A percentile compares a stretch with the other conserved stretches of the same genome.
Conservation (phyloP, 1,284 basidiomycete species). For the Leccinum pachyderme region DNA sequence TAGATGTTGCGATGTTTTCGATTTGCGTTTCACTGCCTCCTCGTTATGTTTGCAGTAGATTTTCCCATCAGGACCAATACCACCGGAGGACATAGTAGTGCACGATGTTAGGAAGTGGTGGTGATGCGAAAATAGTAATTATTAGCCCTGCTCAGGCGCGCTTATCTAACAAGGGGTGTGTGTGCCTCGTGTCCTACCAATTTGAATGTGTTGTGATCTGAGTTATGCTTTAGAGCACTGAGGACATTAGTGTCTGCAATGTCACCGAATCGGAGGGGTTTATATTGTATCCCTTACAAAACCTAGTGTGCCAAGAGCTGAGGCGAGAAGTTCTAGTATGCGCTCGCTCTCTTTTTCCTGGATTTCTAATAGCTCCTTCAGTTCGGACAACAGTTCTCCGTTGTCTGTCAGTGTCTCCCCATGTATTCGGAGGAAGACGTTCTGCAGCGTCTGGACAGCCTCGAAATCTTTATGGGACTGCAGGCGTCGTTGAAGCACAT, state of each 20-base stretch:
- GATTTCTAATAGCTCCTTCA: conserved; percentile 59
- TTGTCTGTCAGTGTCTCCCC: conserved; percentile 78
- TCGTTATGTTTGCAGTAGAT: conserved; percentile 27
- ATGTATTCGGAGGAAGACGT: conserved; percentile 83
- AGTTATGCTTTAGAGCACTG: neutral
- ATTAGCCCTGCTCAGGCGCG: neutral
- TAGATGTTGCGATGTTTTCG: conserved; percentile 17
- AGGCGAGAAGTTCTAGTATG: conserved; percentile 67
- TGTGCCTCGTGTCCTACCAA: neutral
- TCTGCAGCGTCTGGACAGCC: conserved; percentile 88
- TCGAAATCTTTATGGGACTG: conserved; percentile 88
- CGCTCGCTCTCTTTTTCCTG: conserved; percentile 74
- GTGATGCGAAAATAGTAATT: neutral
- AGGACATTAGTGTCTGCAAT: neutral
- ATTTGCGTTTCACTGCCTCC: conserved; percentile 25
- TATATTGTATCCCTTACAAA: conserved; percentile 58
- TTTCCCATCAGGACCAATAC: conserved; percentile 16
- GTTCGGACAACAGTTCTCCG: conserved; percentile 53
- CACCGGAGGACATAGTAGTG: conserved; percentile 18
- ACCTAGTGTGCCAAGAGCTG: conserved; percentile 67
- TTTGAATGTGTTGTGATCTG: neutral
- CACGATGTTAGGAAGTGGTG: neutral
- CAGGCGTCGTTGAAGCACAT: conserved; percentile 73
- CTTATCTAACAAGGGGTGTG: conserved; percentile 26
- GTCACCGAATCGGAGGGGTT: conserved; percentile 4